Percentiles rank a stretch among this genome's conserved stretches.
Evolutionary conservation across 2,329 filamentous ascomycete genomes (phyloP).

Genomic region (Aspergillus ibericus): DNA sequence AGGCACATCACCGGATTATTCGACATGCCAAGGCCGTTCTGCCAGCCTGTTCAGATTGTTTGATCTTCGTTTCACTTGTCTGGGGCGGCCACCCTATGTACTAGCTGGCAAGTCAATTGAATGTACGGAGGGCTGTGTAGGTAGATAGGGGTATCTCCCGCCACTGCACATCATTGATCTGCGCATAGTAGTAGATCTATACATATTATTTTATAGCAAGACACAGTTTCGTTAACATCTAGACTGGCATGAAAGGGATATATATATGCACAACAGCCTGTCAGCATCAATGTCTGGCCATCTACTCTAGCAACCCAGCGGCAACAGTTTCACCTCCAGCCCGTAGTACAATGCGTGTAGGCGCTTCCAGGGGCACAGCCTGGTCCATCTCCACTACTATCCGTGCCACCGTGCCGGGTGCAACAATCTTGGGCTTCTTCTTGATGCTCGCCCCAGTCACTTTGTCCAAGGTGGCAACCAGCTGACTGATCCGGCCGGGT

Average conservation of each 20-base stretch:
- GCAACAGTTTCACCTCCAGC: constrained; percentile 81
- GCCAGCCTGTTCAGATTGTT: constrained; percentile 3
- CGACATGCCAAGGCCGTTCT: not conserved
- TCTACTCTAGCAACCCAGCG: constrained; percentile 73
- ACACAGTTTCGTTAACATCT: too few relatives aligned
- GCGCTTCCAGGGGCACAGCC: constrained; percentile 76
- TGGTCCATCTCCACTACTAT: constrained; percentile 72
- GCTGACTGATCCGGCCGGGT: constrained; percentile 68
- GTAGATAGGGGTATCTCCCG: too few relatives aligned
- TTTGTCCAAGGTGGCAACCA: constrained; percentile 77
- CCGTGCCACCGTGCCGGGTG: constrained; percentile 74
- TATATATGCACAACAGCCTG: not conserved
- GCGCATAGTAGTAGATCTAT: not conserved
- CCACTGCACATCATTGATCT: too few relatives aligned
- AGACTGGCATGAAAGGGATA: not conserved
- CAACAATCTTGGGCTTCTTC: constrained; percentile 81
- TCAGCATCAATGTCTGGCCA: not conserved
- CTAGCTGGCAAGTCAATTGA: too few relatives aligned
- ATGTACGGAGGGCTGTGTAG: too few relatives aligned
- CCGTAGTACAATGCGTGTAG: constrained; percentile 76
- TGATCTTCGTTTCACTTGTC: not conserved
- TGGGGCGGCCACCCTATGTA: too few relatives aligned
- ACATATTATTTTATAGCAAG: too few relatives aligned
- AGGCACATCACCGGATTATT: not conserved
- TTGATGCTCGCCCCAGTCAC: constrained; percentile 71